Conservation (phyloP, 768 basidiomycete genomes). For the Lepiota brunneoincarnata region DNA sequence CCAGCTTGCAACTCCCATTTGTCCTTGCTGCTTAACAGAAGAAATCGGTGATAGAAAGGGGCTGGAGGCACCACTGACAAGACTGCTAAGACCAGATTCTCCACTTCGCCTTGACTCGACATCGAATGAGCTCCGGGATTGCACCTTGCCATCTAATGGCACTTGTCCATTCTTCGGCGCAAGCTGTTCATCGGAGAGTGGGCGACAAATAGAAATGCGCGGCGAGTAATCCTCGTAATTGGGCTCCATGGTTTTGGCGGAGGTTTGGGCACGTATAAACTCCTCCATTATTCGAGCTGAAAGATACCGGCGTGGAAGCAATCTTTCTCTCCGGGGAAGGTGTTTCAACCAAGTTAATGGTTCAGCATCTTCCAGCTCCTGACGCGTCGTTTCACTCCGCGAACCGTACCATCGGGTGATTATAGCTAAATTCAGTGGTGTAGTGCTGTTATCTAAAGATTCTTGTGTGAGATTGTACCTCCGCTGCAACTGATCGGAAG, state of each 20-base stretch:
- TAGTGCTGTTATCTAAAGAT: slow-evolving; percentile 27
- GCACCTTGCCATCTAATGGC: slow-evolving; percentile 5
- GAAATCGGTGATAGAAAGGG: not conserved
- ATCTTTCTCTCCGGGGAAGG: slow-evolving; percentile 30
- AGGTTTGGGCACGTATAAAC: slow-evolving; percentile 43
- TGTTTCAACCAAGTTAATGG: slow-evolving; percentile 77
- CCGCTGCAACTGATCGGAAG: slow-evolving; percentile 60
- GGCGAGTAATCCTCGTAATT: slow-evolving; percentile 40
- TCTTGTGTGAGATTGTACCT: slow-evolving; percentile 58
- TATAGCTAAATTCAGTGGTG: slow-evolving; percentile 42
- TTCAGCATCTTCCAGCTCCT: slow-evolving; percentile 61
- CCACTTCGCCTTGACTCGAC: slow-evolving; percentile 10
- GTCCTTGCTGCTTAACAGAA: not conserved
- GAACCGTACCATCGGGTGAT: slow-evolving; percentile 61
- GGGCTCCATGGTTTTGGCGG: slow-evolving; percentile 30
- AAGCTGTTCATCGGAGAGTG: not conserved
- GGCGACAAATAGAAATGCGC: slow-evolving; percentile 1
- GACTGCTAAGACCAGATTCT: slow-evolving; percentile 6
- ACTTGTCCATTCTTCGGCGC: not conserved
- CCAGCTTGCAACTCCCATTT: not conserved
- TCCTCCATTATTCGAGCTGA: slow-evolving; percentile 72
- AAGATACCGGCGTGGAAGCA: slow-evolving; percentile 56
- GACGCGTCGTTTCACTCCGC: slow-evolving; percentile 43
- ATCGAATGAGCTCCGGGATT: slow-evolving; percentile 2
- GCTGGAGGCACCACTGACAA: slow-evolving; percentile 1